phyloP scores from a whole-genome alignment of 1,284 basidiomycete genomes.

The Ustilago cynodontis region DNA sequence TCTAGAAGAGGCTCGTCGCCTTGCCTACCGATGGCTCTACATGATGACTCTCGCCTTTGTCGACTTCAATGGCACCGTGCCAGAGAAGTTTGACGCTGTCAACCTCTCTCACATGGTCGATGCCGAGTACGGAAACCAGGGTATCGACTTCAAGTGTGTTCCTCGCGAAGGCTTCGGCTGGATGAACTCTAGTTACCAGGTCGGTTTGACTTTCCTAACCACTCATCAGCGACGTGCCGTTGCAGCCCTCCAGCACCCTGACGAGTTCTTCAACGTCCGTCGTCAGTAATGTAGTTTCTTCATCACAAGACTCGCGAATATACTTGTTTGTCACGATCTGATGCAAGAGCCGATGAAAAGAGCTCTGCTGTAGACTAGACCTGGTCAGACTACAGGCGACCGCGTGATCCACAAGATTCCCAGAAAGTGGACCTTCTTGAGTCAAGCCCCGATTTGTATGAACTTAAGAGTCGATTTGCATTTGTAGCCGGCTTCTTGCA shows the following conservation, averaged over 20 bases:
- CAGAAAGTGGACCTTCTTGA: too few species aligned
- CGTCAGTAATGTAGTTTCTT: slow-evolving; percentile 19
- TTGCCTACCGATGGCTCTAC: slow-evolving; percentile 96
- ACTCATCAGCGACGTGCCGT: slow-evolving; percentile 94
- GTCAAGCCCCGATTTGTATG: too few species aligned
- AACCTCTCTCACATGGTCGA: slow-evolving; percentile 93
- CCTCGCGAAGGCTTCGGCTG: slow-evolving; percentile 96
- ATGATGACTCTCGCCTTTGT: slow-evolving; percentile 75
- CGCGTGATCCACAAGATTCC: too few species aligned
- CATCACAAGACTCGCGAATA: too few species aligned
- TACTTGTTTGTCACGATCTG: too few species aligned
- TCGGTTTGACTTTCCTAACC: slow-evolving; percentile 90
- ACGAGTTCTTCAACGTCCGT: slow-evolving; percentile 79
- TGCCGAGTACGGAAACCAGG: slow-evolving; percentile 98
- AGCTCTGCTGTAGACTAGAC: too few species aligned
- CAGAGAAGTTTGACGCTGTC: slow-evolving; percentile 98
- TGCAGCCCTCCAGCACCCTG: slow-evolving; percentile 89
- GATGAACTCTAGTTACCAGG: slow-evolving; percentile 79
- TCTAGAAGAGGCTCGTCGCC: slow-evolving; percentile 88
- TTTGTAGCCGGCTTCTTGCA: slow-evolving; percentile 14
- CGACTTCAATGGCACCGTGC: slow-evolving; percentile 96
- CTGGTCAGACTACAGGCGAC: too few species aligned
- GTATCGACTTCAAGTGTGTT: slow-evolving; percentile 88
- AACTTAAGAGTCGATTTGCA: too few species aligned
- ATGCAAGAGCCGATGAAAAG: too few species aligned